phyloP scores from a whole-genome alignment of 2,329 filamentous ascomycete species.

The Dothiorella sarmentorum region DNA sequence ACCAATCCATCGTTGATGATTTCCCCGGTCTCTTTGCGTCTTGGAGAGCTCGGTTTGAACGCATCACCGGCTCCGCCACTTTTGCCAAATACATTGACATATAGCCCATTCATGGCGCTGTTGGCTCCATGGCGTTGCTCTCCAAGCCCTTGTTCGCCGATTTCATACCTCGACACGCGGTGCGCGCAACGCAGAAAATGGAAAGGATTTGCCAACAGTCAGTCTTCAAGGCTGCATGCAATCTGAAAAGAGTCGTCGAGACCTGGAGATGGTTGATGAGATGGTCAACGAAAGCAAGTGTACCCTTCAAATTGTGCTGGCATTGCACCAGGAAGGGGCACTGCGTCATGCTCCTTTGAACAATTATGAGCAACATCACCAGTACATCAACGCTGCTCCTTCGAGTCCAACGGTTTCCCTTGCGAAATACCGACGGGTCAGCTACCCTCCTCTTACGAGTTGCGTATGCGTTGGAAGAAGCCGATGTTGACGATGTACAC shows the following conservation, averaged over 20 bases:
- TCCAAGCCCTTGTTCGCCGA: too few species aligned
- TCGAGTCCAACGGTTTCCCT: neutral
- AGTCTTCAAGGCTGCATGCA: neutral
- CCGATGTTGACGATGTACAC: neutral
- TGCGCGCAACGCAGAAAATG: too few species aligned
- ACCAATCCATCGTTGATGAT: neutral
- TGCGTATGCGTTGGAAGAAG: neutral
- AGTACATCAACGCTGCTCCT: neutral
- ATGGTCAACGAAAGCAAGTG: neutral
- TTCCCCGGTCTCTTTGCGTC: neutral
- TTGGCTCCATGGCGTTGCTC: neutral
- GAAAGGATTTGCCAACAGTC: too few species aligned
- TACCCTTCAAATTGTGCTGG: neutral
- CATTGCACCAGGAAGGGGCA: neutral
- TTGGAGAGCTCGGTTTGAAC: neutral
- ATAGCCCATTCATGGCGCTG: neutral
- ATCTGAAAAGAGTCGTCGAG: neutral
- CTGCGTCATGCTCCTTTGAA: neutral
- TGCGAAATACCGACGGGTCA: neutral
- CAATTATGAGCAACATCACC: neutral
- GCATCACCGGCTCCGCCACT: neutral
- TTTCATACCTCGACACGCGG: too few species aligned
- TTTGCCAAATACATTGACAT: neutral
- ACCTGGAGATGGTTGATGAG: neutral
- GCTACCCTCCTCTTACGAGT: neutral